Evolutionary conservation across 2,329 filamentous ascomycete species (phyloP), one percentile per base, ranked within the genome.

Genomic region (Helminthosporium solani): DNA sequence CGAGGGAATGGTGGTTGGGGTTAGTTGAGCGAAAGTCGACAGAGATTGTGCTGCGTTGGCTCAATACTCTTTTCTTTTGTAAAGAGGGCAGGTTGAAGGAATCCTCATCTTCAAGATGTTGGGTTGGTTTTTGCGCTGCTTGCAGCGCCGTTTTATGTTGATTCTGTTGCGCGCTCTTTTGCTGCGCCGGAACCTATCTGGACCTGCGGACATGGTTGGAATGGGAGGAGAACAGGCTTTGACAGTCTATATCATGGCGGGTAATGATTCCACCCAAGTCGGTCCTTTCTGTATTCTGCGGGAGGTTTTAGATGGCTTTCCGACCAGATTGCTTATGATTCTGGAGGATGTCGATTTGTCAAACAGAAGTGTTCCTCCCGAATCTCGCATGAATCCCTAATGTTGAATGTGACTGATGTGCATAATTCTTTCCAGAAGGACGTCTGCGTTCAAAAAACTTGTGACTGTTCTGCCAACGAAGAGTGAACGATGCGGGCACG

Each of bases 41-140:
- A 60, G 63, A 59, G 63, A 63, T 67, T 61, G 49, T 58, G 56
- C 61, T 68, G 67, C 21, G 46, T 55, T 47, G 50, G 49, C 54
- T 47, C 43, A 43, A 37, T 46, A 38, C 35, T 38, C 35, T 38
- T 38, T 38, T n/a, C 27, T n/a, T 16, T 35, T 8, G 7, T 38
- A 38, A 27, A 25, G 35, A 38, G 35, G 19, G 35, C 35, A 38
- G 56, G 56, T 62, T 57, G 60, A 64, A 66, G 63, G 40, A n/a
- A 66, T 70, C 66, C 67, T 65, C 66, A 63, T 70, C 66, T 61
- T 43, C 55, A 41, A 63, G 67, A 70, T 68, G 64, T 46, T 64
- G 67, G 67, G 67, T 67, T 70, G 67, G 67, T 66, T 46, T 63
- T 59, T 56, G 62, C 57, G 56, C 57, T 58, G 28, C 58, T 50